phyloP scores from a whole-genome alignment of 1,284 basidiomycete genomes.

The Anthracocystis setariae region DNA sequence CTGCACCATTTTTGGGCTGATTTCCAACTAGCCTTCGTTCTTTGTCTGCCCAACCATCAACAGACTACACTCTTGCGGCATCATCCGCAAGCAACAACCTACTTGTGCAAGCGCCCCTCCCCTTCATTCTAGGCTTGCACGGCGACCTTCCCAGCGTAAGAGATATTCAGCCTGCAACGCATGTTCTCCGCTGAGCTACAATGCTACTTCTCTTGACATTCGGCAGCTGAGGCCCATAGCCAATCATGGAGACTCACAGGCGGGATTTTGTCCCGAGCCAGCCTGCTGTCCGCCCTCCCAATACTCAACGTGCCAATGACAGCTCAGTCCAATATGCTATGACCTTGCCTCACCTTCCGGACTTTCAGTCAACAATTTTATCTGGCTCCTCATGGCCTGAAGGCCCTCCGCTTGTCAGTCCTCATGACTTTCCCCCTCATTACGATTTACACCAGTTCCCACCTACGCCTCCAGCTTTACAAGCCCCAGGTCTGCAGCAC shows the following conservation, averaged over 20 bases:
- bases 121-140: no score
- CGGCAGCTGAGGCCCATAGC: conserved; percentile 6
- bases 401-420: neutral
- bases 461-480: conserved; percentile 43
- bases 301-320: neutral
- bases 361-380: neutral
- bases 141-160: no score
- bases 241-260: conserved; percentile 4
- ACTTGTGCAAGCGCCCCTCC: no score
- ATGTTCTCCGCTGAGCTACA: neutral
- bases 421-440: conserved; percentile 25
- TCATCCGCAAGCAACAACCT: no score
- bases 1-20: no score
- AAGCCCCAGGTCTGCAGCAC: neutral
- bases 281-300: conserved; percentile 2
- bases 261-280: neutral
- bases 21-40: no score
- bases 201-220: neutral
- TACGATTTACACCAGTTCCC: conserved; percentile 45
- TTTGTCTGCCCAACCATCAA: no score
- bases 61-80: no score
- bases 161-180: no score
- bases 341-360: neutral
- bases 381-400: neutral
- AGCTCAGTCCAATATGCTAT: neutral